Conservation (phyloP, 202 grass and related monocot species). For the Carex arenaria region DNA sequence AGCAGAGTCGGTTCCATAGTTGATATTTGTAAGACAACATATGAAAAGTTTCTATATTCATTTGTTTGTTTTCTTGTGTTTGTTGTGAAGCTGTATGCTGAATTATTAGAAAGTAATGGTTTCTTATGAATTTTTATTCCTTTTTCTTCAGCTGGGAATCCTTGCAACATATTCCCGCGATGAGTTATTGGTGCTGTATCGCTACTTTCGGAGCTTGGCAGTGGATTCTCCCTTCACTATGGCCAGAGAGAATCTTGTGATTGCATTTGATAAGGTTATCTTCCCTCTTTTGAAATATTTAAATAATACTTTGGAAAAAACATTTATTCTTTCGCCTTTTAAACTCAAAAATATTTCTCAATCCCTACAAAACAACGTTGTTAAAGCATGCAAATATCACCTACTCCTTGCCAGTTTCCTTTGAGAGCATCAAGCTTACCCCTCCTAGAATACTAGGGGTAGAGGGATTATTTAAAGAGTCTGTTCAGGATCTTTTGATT, state of each 20-base stretch:
- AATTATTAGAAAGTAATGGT: slow-evolving; percentile 4
- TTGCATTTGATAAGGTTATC: slow-evolving; percentile 86
- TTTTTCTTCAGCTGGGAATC: slow-evolving; percentile 36
- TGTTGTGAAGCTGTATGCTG: not conserved
- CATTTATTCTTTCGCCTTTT: not conserved
- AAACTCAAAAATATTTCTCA: not conserved
- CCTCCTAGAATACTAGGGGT: not conserved
- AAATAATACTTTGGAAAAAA: not conserved
- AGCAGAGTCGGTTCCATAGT: not conserved
- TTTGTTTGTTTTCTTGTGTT: not conserved
- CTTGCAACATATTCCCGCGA: slow-evolving; percentile 78
- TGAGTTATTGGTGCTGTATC: slow-evolving; percentile 68
- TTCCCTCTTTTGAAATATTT: not conserved
- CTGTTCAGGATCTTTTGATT: not conserved
- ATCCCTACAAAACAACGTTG: not conserved
- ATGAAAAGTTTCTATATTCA: not conserved
- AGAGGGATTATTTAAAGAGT: not conserved
- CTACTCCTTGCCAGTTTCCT: not conserved
- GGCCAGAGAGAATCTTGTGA: slow-evolving; percentile 88
- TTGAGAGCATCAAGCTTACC: not conserved
- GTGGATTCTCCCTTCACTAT: slow-evolving; percentile 74
- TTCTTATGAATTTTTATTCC: not conserved
- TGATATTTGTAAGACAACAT: not conserved
- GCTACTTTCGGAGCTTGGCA: slow-evolving; percentile 90
- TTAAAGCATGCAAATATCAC: not conserved